These are phyloP conservation scores for Beauveria sp. DNA, from an alignment of 2,329 filamentous ascomycete species.

Conservation along the genomic window DNA sequence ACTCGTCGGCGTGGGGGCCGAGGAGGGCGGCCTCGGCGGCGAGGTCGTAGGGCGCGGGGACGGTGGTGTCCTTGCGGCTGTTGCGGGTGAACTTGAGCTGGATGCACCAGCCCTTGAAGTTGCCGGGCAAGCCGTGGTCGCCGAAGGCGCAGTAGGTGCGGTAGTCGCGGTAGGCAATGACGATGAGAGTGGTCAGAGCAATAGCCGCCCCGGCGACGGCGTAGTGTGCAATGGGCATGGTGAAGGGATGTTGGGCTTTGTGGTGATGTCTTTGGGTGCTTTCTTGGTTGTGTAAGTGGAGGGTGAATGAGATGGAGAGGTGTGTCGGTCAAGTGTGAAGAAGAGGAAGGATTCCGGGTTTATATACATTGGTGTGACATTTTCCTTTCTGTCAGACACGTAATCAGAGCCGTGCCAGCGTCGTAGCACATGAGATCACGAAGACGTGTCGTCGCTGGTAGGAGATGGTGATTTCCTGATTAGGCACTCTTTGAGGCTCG, in stretches of 20 bases:
- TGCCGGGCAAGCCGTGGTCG: constrained; percentile 34
- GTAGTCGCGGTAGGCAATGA: constrained; percentile 22
- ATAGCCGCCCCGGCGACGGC: not conserved
- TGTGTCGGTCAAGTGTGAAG: not conserved
- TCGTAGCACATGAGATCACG: not conserved
- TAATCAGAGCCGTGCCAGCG: not conserved
- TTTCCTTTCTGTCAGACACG: not conserved
- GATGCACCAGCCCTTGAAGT: constrained; percentile 29
- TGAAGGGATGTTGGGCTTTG: not conserved
- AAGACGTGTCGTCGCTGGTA: not conserved
- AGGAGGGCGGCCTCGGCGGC: constrained; percentile 15
- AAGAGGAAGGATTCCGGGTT: not conserved
- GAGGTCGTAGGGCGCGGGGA: constrained; percentile 18
- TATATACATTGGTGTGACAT: not conserved
- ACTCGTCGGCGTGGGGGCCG: constrained; percentile 13
- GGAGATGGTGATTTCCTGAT: not conserved
- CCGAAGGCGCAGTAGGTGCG: constrained; percentile 33
- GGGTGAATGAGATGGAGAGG: not conserved
- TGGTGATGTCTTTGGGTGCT: too few species aligned
- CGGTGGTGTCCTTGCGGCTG: constrained; percentile 19
- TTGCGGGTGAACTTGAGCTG: constrained; percentile 16
- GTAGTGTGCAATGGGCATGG: constrained; percentile 1
- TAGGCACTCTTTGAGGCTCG: not conserved
- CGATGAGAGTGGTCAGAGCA: not conserved
- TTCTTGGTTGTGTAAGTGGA: not conserved